These are phyloP conservation scores for Nectriaceae sp. DNA, from an alignment of 2,329 filamentous ascomycete genomes.

Conservation along the genomic window DNA sequence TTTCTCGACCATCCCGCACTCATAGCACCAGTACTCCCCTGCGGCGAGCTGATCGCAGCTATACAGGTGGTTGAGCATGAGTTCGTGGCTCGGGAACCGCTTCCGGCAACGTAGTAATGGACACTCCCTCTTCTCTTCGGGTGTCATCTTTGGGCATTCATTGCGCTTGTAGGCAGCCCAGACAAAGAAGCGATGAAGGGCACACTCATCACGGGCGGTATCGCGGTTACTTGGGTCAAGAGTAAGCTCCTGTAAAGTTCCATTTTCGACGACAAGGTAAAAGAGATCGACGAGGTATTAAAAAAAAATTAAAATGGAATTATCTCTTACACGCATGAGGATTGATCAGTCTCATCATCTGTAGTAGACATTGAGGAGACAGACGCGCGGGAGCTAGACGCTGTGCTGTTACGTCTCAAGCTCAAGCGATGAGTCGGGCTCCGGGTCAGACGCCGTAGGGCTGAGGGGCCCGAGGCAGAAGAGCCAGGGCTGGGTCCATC, in stretches of 20 bases:
- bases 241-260: slow-evolving; percentile 15
- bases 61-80: slow-evolving; percentile 56
- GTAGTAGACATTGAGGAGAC: slow-evolving; percentile 23
- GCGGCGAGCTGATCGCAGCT: slow-evolving; percentile 48
- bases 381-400: slow-evolving; percentile 26
- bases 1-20: slow-evolving; percentile 52
- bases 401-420: slow-evolving; percentile 33
- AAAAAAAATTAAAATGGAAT: background rate
- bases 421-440: slow-evolving; percentile 35
- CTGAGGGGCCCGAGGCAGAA: slow-evolving; percentile 29
- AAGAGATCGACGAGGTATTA: background rate
- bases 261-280: background rate
- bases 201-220: slow-evolving; percentile 50
- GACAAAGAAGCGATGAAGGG: slow-evolving; percentile 55
- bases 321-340: slow-evolving; percentile 37
- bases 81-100: slow-evolving; percentile 52
- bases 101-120: slow-evolving; percentile 54
- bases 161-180: slow-evolving; percentile 60
- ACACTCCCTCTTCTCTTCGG: slow-evolving; percentile 51
- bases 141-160: slow-evolving; percentile 47
- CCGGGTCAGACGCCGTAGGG: slow-evolving; percentile 34
- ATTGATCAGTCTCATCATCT: slow-evolving; percentile 25
- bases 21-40: slow-evolving; percentile 59
- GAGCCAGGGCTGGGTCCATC: slow-evolving; percentile 29
- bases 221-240: slow-evolving; percentile 42